Base-by-base conservation (phyloP, 75 land plant genomes). In the Cunninghamia lanceolata region DNA sequence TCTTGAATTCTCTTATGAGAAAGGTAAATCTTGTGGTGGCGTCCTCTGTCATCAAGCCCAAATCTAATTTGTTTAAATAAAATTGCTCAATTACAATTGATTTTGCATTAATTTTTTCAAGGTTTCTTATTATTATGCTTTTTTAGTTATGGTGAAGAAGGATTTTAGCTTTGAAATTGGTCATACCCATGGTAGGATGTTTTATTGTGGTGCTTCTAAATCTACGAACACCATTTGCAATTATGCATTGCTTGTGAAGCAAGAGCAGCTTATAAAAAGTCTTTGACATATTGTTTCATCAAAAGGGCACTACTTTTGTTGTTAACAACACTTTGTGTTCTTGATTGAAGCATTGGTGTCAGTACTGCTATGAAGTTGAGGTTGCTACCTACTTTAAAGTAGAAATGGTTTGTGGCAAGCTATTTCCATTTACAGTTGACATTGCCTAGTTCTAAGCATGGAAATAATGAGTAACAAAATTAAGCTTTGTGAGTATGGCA, bases 121-220 rank as follows among this genome's bases (percentile, higher is more conserved):
- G n/a, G n/a, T n/a, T n/a, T n/a, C n/a, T n/a, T n/a, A n/a, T n/a
- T n/a, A n/a, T n/a, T n/a, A n/a, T n/a, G n/a, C n/a, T n/a, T n/a
- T n/a, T n/a, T n/a, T n/a, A n/a, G n/a, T n/a, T n/a, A n/a, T n/a
- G n/a, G n/a, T n/a, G n/a, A n/a, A n/a, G n/a, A n/a, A n/a, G n/a
- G n/a, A n/a, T n/a, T n/a, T n/a, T n/a, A n/a, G n/a, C n/a, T n/a
- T n/a, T n/a, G n/a, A n/a, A n/a, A n/a, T n/a, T n/a, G n/a, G n/a
- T n/a, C n/a, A n/a, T n/a, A n/a, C 2, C n/a, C 45, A n/a, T 45
- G 32, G 47, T n/a, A 10, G 32, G 10, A 28, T 13, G 2, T 43
- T 80, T 80, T 80, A n/a, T n/a, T 45, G 32, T 1, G 52, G 82
- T 11, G 82, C 50, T 80, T n/a, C 82, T 80, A 34, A 80, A 80